Conservation (phyloP, 352 stramenopile genomes). For the Phytopythium helicoides region DNA sequence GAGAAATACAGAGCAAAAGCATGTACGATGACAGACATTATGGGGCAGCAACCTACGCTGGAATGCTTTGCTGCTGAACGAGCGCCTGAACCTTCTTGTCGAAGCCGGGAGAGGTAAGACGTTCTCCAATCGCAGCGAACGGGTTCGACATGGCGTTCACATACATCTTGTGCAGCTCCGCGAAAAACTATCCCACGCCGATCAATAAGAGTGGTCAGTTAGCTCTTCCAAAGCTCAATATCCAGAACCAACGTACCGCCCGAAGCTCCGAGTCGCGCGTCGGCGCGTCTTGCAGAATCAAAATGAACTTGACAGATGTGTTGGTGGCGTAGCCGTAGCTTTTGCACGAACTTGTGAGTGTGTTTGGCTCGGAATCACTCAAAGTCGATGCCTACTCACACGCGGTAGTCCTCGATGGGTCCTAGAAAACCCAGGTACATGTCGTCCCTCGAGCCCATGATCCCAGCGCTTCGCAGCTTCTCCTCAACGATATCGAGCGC, state of each 20-base stretch:
- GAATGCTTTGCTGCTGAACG: constrained; percentile 66
- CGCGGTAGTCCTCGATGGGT: constrained; percentile 83
- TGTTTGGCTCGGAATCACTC: too few relatives aligned
- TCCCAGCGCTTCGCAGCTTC: constrained; percentile 50
- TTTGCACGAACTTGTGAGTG: constrained; percentile 1
- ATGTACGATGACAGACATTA: too few relatives aligned
- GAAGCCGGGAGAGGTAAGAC: constrained; percentile 75
- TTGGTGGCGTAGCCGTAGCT: constrained; percentile 87
- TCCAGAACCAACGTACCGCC: constrained; percentile 33
- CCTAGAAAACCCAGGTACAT: constrained; percentile 87
- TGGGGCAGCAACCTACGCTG: neutral
- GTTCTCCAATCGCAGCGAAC: constrained; percentile 79
- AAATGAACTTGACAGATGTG: constrained; percentile 82
- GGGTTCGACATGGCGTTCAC: constrained; percentile 87
- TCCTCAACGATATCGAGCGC: constrained; percentile 85
- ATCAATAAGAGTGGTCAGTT: neutral
- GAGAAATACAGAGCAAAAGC: too few relatives aligned
- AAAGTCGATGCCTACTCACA: constrained; percentile 27
- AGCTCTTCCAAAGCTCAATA: too few relatives aligned
- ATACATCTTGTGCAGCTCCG: constrained; percentile 83
- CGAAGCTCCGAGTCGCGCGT: constrained; percentile 78
- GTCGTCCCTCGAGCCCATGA: constrained; percentile 65
- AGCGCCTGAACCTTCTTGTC: constrained; percentile 79
- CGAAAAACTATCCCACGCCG: constrained; percentile 57
- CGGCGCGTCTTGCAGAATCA: constrained; percentile 70